These are phyloP conservation scores for Prunus campanulata DNA, from an alignment of 306 rosid genomes.

Conservation along the genomic window DNA sequence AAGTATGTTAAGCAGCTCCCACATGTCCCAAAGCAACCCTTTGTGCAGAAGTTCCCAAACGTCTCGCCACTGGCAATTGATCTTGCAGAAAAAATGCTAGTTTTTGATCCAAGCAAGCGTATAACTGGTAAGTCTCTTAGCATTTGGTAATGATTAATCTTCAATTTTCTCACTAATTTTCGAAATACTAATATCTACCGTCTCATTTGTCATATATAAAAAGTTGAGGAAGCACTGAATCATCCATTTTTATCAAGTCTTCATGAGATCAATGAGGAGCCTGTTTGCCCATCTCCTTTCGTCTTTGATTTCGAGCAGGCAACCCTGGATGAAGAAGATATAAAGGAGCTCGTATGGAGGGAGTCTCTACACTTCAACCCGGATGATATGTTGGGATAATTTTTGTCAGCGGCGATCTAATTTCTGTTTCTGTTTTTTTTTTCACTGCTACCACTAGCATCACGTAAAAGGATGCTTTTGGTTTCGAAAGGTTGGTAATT, in stretches of 20 bases:
- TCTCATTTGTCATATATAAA: slow-evolving; percentile 14
- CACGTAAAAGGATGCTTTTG: slow-evolving; percentile 16
- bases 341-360: slow-evolving; percentile 88
- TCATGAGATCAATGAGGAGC: slow-evolving; percentile 98
- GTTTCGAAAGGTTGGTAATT: slow-evolving; percentile 19
- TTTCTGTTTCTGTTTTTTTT: slow-evolving; percentile 10
- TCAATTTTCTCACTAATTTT: slow-evolving; percentile 8
- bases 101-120: slow-evolving; percentile 86
- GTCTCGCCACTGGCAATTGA: slow-evolving; percentile 71
- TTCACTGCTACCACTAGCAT: not conserved
- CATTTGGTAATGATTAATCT: slow-evolving; percentile 2
- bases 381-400: slow-evolving; percentile 29
- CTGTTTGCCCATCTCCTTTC: slow-evolving; percentile 74
- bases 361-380: slow-evolving; percentile 61
- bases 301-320: slow-evolving; percentile 79
- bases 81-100: slow-evolving; percentile 91
- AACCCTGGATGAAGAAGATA: slow-evolving; percentile 77
- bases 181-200: slow-evolving; percentile 9
- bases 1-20: slow-evolving; percentile 94
- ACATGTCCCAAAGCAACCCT: slow-evolving; percentile 61
- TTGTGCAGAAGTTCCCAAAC: slow-evolving; percentile 59
- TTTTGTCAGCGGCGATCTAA: not conserved
- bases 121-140: slow-evolving; percentile 62
- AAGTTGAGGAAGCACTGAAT: slow-evolving; percentile 88
- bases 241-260: slow-evolving; percentile 87